Conservation (phyloP, 352 stramenopile genomes). For the Globisporangium heterothallicum region DNA sequence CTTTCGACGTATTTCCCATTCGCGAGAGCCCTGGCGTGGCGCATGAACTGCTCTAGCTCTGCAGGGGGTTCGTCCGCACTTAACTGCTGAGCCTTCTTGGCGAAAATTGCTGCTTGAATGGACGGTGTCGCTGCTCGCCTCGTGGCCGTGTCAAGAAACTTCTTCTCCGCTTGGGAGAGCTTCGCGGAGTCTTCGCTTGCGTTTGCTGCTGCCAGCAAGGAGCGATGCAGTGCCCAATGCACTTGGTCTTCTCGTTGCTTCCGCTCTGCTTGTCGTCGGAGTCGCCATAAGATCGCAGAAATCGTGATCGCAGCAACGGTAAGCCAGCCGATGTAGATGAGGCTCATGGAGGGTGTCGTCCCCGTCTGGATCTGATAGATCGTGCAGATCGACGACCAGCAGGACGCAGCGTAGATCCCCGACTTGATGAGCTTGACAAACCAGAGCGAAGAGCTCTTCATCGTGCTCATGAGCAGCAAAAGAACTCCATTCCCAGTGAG, state of each 20-base stretch:
- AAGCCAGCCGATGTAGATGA: conserved; percentile 61
- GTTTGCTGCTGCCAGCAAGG: conserved; percentile 5
- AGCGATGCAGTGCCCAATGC: conserved; percentile 14
- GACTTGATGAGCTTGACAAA: conserved; percentile 52
- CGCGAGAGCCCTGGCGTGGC: conserved; percentile 7
- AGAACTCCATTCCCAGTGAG: conserved; percentile 32
- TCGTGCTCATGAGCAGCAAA: conserved; percentile 26
- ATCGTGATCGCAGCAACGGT: conserved; percentile 24
- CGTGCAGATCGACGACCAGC: conserved; percentile 43
- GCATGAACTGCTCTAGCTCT: conserved; percentile 17
- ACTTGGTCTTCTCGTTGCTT: conserved; percentile 14
- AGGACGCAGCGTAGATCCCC: conserved; percentile 48
- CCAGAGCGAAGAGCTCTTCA: conserved; percentile 51
- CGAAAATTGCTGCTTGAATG: conserved; percentile 6
- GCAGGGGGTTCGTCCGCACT: conserved; percentile 4
- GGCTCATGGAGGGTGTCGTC: conserved; percentile 26
- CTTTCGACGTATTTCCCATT: conserved; percentile 1
- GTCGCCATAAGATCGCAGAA: conserved; percentile 15
- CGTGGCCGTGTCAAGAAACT: conserved; percentile 3
- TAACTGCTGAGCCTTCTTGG: conserved; percentile 3
- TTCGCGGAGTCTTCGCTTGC: background rate
- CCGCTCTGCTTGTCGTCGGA: conserved; percentile 15
- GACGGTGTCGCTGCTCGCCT: background rate
- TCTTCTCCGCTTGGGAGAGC: conserved; percentile 6
- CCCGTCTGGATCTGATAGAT: conserved; percentile 31